Conservation (phyloP, 1,284 basidiomycete genomes). For the Afroboletus lepidellus region DNA sequence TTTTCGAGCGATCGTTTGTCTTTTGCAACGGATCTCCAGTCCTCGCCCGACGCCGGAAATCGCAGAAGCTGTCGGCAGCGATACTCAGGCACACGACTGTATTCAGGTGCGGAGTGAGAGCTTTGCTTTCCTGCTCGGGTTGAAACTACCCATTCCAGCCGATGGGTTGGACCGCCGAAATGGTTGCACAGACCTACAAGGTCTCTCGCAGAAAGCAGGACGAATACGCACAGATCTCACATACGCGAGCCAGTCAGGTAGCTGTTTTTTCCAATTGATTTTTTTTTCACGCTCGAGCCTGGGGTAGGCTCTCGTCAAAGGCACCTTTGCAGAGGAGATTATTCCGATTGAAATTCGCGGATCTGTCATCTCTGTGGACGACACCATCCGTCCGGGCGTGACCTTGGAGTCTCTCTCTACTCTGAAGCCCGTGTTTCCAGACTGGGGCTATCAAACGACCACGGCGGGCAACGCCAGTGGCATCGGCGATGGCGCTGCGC, state of each 20-base stretch:
- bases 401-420: constrained; percentile 63
- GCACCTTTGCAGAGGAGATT: constrained; percentile 78
- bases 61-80: constrained; percentile 51
- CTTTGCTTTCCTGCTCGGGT: not conserved
- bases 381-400: constrained; percentile 80
- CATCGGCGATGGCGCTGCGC: constrained; percentile 91
- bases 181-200: constrained; percentile 76
- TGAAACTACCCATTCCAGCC: constrained; percentile 49
- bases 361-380: constrained; percentile 62
- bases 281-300: not conserved
- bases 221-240: constrained; percentile 78
- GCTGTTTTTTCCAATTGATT: constrained; percentile 4
- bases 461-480: constrained; percentile 94
- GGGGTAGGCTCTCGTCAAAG: constrained; percentile 55
- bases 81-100: constrained; percentile 67
- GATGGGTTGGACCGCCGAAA: constrained; percentile 93
- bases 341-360: constrained; percentile 70
- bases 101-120: constrained; percentile 53
- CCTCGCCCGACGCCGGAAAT: constrained; percentile 77
- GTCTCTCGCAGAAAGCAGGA: constrained; percentile 79
- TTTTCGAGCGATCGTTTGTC: constrained; percentile 2
- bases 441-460: constrained; percentile 74
- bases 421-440: constrained; percentile 73
- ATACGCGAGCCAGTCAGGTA: constrained; percentile 71
- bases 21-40: constrained; percentile 37